These are phyloP conservation scores for apple (Malus domestica) DNA, from an alignment of 306 rosid species.

Conservation along the genomic window ASM211411v1 NC_041799.1:37585501-37586000, in stretches of 20 bases:
- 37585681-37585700: neutral
- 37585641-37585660: constrained; percentile 21
- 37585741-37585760: too few relatives aligned
- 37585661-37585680: neutral
- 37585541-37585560: neutral
- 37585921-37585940: neutral
- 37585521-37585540: neutral
- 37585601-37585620: neutral
- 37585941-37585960: neutral
- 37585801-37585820: constrained; percentile 2
- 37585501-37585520: constrained; percentile 8
- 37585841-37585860: constrained; percentile 10
- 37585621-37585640: neutral
- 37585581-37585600: constrained; percentile 25
- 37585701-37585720: neutral
- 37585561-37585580: constrained; percentile 12
- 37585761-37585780: neutral
- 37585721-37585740: neutral
- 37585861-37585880: constrained; percentile 6
- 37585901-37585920: constrained; percentile 3
- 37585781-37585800: neutral
- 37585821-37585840: neutral
- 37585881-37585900: neutral
- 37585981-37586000: too few relatives aligned
- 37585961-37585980: too few relatives aligned